Base-by-base conservation (phyloP, 2,329 filamentous ascomycete genomes). In the Cladosporium colombiae region DNA sequence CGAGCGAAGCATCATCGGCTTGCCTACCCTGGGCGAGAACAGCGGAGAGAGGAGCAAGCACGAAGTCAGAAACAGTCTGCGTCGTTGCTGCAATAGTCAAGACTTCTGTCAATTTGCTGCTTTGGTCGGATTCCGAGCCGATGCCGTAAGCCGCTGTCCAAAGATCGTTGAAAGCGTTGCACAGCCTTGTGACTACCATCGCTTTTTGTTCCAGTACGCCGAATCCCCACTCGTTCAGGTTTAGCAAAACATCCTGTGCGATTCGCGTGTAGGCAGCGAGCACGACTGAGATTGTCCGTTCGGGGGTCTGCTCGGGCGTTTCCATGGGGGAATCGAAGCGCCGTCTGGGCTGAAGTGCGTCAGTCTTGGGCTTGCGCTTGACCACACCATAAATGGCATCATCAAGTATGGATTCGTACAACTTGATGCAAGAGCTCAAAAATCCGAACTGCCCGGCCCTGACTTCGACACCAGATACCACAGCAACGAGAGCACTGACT, bases 211-310 rank as follows among this genome's bases (percentile, higher is more conserved):
- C 81, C 13, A 87, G 83, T 1, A 85, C 84, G 7, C 86, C 83
- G 75, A 96, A 97, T 70, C 89, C 89, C 95, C 94, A 99, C 5
- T 89, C 92, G 33, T 88, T 86, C 44, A 90, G 91, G 76, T 90
- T 95, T 79, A 96, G 93, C 70, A 96, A 90, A 7, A 96, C 86
- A 73, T 96, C 93, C 27, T 96, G 85, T 69, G 92, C 84, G 1
- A 89, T 89, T 70, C 91, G 88, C 7, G 89, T 89, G 72, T 94
- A 90, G 4, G 89, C 88, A 55, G 89, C 81, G 46, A 92, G 82
- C 21, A 93, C 88, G 57, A 86, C 87, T 53, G 87, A 85, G 70
- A 96, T 85, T 46, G 91, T 85, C 74, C 92, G 90, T 70, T 96
- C 91, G 5, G 93, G 91, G 35, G 92, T 89, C 6, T 90, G 89